These are phyloP conservation scores for Monilinia fructicola DNA, from an alignment of 2,329 filamentous ascomycete species.

Conservation along the genomic window DNA sequence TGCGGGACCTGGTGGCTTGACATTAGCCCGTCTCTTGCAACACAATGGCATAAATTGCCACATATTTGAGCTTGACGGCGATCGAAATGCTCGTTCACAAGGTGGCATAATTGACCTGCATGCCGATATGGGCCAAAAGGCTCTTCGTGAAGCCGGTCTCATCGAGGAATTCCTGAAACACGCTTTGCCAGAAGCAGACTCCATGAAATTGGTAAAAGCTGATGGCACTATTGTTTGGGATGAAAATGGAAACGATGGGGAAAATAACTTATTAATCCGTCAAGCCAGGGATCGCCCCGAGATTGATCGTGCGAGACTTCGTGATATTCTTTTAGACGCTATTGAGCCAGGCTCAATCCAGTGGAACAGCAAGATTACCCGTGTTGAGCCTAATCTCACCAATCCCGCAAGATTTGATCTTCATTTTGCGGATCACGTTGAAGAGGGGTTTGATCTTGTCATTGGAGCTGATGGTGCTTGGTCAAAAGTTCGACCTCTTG, in stretches of 20 bases:
- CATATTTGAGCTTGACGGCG: constrained; percentile 40
- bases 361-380: constrained; percentile 44
- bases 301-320: constrained; percentile 43
- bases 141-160: constrained; percentile 39
- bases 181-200: constrained; percentile 46
- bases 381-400: constrained; percentile 20
- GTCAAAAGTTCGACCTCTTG: constrained; percentile 41
- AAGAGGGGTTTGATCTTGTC: constrained; percentile 42
- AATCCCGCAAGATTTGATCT: constrained; percentile 27
- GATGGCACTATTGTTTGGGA: constrained; percentile 31
- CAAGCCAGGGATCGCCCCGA: constrained; percentile 40
- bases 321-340: constrained; percentile 40
- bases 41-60: constrained; percentile 34
- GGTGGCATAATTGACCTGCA: constrained; percentile 52
- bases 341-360: constrained; percentile 41
- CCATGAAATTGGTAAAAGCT: constrained; percentile 43
- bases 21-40: constrained; percentile 31
- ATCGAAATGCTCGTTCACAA: constrained; percentile 26
- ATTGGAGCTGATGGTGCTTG: constrained; percentile 47
- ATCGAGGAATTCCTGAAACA: constrained; percentile 39
- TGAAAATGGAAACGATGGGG: constrained; percentile 24
- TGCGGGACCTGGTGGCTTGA: constrained; percentile 31
- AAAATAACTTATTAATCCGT: constrained; percentile 1
- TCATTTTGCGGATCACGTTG: constrained; percentile 25
- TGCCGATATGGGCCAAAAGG: constrained; percentile 37